Evolutionary conservation across 345 rosid genomes (phyloP).

Genomic region (Moricandia arvensis): DNA sequence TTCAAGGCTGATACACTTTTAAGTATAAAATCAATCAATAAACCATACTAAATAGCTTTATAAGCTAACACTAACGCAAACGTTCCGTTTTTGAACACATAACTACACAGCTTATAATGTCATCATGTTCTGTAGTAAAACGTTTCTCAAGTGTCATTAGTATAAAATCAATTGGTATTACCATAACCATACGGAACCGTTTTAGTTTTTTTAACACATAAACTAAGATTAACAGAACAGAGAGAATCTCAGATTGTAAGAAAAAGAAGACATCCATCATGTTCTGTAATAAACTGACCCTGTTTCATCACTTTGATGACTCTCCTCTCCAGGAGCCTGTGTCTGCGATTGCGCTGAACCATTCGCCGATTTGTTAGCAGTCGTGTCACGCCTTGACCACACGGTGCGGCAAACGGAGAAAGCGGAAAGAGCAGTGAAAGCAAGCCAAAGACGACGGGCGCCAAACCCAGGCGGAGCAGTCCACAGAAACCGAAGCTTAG

Average conservation of each 20-base stretch:
- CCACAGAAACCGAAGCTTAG: slow-evolving; percentile 79
- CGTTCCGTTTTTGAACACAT: slow-evolving; percentile 15
- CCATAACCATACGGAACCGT: no score
- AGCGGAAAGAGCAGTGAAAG: slow-evolving; percentile 85
- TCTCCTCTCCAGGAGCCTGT: neutral
- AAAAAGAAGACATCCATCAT: neutral
- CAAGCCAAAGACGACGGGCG: slow-evolving; percentile 91
- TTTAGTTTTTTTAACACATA: neutral
- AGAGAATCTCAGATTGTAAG: neutral
- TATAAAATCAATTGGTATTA: no score
- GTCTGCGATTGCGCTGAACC: slow-evolving; percentile 18
- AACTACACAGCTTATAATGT: neutral
- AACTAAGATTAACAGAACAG: neutral
- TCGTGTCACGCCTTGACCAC: slow-evolving; percentile 56
- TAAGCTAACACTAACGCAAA: neutral
- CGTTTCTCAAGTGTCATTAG: no score
- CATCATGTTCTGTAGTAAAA: neutral
- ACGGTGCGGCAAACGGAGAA: slow-evolving; percentile 80
- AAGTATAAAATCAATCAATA: neutral
- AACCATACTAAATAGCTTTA: neutral
- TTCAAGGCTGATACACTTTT: neutral
- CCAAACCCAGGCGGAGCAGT: slow-evolving; percentile 93
- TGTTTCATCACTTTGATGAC: slow-evolving; percentile 34
- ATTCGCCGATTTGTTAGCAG: slow-evolving; percentile 40
- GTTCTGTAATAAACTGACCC: slow-evolving; percentile 41